phyloP scores from a whole-genome alignment of 805 yeast genomes.

The Schwanniomyces vanrijiae region DNA sequence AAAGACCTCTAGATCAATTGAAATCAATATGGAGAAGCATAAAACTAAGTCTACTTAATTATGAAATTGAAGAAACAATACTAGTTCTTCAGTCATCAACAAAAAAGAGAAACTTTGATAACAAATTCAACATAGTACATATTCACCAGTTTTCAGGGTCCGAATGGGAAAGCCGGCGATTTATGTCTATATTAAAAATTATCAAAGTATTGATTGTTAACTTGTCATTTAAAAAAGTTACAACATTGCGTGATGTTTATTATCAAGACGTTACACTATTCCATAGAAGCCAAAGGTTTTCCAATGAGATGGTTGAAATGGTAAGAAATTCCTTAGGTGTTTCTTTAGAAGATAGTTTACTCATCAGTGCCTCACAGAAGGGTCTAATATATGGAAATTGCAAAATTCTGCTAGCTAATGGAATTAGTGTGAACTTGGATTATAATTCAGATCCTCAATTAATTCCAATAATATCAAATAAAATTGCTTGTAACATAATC shows the following conservation, averaged over 20 bases:
- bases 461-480: conserved; percentile 13
- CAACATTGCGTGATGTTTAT: conserved; percentile 57
- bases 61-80: conserved; percentile 3
- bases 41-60: neutral
- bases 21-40: conserved; percentile 5
- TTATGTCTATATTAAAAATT: conserved; percentile 7
- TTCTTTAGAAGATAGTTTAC: conserved; percentile 34
- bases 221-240: conserved; percentile 9
- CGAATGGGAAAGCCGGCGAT: conserved; percentile 6
- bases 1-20: conserved; percentile 6
- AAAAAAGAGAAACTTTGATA: neutral
- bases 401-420: neutral
- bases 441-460: conserved; percentile 14
- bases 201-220: conserved; percentile 6
- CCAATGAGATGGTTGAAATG: conserved; percentile 38
- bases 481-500: neutral
- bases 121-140: neutral
- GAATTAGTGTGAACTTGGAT: neutral
- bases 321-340: conserved; percentile 39
- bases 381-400: conserved; percentile 50
- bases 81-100: conserved; percentile 5
- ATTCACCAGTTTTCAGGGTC: conserved; percentile 5
- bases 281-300: conserved; percentile 36
- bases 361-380: conserved; percentile 54
- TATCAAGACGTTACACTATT: conserved; percentile 58